phyloP scores from a whole-genome alignment of 2,329 filamentous ascomycete species.

The Talaromyces islandicus region DNA sequence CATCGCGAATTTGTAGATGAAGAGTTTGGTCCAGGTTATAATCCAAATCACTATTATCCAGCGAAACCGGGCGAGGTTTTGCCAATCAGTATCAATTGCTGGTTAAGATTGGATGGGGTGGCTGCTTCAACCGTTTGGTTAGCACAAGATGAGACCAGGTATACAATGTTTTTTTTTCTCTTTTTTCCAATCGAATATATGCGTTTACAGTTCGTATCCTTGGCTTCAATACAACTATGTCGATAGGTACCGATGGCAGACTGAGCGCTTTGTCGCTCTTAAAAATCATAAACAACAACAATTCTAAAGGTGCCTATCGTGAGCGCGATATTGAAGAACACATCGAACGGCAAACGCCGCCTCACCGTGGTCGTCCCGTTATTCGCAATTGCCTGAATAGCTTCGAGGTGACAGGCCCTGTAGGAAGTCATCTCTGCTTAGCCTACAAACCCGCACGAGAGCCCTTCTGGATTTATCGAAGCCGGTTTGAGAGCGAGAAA shows the following conservation, averaged over 20 bases:
- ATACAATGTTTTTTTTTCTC: neutral
- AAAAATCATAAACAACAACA: constrained; percentile 24
- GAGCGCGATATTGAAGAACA: constrained; percentile 41
- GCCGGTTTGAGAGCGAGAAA: constrained; percentile 27
- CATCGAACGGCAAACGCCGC: constrained; percentile 21
- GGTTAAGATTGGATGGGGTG: constrained; percentile 32
- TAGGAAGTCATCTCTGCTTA: constrained; percentile 26
- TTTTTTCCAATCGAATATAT: too few relatives aligned
- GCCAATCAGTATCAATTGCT: constrained; percentile 27
- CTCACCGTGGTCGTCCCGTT: constrained; percentile 22
- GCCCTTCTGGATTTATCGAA: constrained; percentile 34
- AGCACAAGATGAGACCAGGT: constrained; percentile 22
- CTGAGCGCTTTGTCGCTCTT: constrained; percentile 23
- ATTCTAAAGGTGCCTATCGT: constrained; percentile 22
- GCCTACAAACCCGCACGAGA: constrained; percentile 39
- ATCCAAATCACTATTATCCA: constrained; percentile 17
- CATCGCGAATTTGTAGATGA: constrained; percentile 7
- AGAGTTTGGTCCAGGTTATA: neutral
- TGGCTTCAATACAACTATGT: too few relatives aligned
- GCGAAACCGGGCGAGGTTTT: constrained; percentile 25
- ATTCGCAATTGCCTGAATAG: constrained; percentile 14
- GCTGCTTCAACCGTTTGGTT: constrained; percentile 32
- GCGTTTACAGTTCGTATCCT: too few relatives aligned
- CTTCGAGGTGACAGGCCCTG: constrained; percentile 3
- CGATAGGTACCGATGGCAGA: constrained; percentile 12